Conservation (phyloP, 495 filamentous ascomycete species). For the Terfezia boudieri region DNA sequence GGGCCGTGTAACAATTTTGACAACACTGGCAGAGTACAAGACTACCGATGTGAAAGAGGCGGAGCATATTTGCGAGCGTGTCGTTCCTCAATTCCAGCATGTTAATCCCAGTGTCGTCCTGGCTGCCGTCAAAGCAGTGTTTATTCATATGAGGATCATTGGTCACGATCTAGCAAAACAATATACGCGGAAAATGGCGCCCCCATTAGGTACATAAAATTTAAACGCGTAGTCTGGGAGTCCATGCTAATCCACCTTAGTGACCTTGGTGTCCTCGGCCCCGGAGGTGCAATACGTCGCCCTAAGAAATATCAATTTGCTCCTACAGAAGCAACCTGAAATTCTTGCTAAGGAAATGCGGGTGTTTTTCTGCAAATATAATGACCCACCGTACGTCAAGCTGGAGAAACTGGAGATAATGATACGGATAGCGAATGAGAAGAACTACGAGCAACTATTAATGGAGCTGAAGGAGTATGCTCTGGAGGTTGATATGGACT, state of each 20-base stretch:
- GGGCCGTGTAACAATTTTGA: conserved; percentile 89
- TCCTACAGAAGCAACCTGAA: conserved; percentile 86
- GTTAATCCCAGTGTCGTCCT: conserved; percentile 93
- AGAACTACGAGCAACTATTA: conserved; percentile 84
- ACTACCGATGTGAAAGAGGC: conserved; percentile 77
- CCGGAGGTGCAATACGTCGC: conserved; percentile 98
- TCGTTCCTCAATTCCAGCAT: conserved; percentile 93
- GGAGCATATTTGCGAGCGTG: conserved; percentile 94
- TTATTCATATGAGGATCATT: conserved; percentile 81
- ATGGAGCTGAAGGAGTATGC: conserved; percentile 94
- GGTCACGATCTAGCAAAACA: conserved; percentile 51
- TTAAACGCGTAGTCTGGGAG: conserved; percentile 3
- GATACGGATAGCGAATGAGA: conserved; percentile 96
- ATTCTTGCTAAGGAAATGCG: conserved; percentile 92
- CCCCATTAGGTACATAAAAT: conserved; percentile 49
- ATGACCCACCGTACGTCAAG: conserved; percentile 94
- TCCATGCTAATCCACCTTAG: conserved; percentile 24
- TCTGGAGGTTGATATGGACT: conserved; percentile 97
- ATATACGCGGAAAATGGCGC: conserved; percentile 96
- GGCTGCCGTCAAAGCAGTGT: conserved; percentile 91
- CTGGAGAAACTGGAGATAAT: conserved; percentile 96
- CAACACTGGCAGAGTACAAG: conserved; percentile 71
- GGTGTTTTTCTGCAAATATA: conserved; percentile 99
- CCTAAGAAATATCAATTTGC: conserved; percentile 79
- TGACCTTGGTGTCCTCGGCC: conserved; percentile 84